Percentiles rank a stretch among this genome's conserved stretches.
These are phyloP conservation scores for Cucurbita pepo DNA, from an alignment of 306 rosid genomes.

Conservation along the genomic window DNA sequence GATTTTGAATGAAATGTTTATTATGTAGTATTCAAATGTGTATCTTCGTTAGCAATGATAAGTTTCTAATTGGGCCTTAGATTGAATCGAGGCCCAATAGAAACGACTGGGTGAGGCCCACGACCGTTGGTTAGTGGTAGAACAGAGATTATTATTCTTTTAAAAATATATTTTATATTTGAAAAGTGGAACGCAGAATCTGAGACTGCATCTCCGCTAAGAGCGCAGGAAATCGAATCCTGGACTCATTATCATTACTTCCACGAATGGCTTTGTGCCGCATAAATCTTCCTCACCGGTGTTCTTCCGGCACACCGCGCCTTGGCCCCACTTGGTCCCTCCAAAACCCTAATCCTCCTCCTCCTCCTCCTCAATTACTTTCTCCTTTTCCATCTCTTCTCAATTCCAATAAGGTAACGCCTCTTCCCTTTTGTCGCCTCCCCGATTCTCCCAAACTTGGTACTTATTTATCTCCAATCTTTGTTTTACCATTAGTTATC, in stretches of 20 bases:
- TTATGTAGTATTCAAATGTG: too few relatives aligned
- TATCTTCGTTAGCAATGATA: too few relatives aligned
- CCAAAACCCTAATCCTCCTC: slow-evolving; percentile 10
- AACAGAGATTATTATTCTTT: background rate
- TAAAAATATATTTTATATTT: background rate
- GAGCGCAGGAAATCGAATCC: background rate
- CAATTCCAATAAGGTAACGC: slow-evolving; percentile 8
- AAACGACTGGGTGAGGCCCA: background rate
- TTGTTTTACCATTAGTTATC: slow-evolving; percentile 21
- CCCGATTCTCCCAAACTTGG: background rate
- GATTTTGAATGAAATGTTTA: too few relatives aligned
- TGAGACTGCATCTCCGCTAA: background rate
- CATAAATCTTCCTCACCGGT: slow-evolving; percentile 13
- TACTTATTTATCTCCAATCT: background rate
- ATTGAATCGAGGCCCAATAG: background rate
- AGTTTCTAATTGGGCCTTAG: too few relatives aligned
- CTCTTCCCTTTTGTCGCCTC: background rate
- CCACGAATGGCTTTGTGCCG: slow-evolving; percentile 13
- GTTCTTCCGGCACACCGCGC: slow-evolving; percentile 21
- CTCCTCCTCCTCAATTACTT: background rate
- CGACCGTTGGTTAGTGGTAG: background rate
- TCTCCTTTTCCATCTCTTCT: background rate
- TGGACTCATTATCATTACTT: background rate
- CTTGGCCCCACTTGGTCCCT: slow-evolving; percentile 7
- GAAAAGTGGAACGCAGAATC: background rate